Evolutionary conservation across 768 basidiomycete genomes (phyloP).

Genomic region (Pleurotus djamor): DNA sequence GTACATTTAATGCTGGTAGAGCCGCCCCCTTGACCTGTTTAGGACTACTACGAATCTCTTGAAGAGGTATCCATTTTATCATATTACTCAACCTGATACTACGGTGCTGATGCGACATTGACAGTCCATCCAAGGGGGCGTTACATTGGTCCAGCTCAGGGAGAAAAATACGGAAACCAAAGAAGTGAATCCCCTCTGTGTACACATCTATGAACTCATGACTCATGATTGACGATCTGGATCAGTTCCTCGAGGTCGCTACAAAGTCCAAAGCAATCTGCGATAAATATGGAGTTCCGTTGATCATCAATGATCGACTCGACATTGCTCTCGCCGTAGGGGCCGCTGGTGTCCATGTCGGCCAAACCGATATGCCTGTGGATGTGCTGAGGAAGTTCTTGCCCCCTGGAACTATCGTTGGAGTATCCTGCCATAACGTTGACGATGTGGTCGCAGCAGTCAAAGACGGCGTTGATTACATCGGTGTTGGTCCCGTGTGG

Average conservation of each 20-base stretch:
- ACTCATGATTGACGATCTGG: too few relatives aligned
- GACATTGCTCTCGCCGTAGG: slow-evolving; percentile 82
- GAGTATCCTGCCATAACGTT: slow-evolving; percentile 72
- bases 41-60: slow-evolving; percentile 72
- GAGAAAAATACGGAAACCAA: slow-evolving; percentile 84
- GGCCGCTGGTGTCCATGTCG: slow-evolving; percentile 83
- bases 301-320: slow-evolving; percentile 86
- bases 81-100: too few relatives aligned
- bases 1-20: neutral
- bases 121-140: slow-evolving; percentile 82
- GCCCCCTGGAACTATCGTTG: slow-evolving; percentile 70
- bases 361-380: slow-evolving; percentile 84
- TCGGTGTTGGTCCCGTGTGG: slow-evolving; percentile 88
- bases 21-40: slow-evolving; percentile 7
- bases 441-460: slow-evolving; percentile 65
- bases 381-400: slow-evolving; percentile 64
- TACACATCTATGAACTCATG: too few relatives aligned
- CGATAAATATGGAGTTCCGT: slow-evolving; percentile 71
- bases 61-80: too few relatives aligned
- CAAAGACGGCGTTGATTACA: slow-evolving; percentile 71
- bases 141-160: slow-evolving; percentile 86
- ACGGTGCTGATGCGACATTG: too few relatives aligned
- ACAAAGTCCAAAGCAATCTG: slow-evolving; percentile 67
- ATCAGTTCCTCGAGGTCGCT: slow-evolving; percentile 78
- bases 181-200: too few relatives aligned